Percentiles rank a stretch among this genome's conserved stretches.
Conservation (phyloP, 1,139 yeast species). For the Kluyveromyces sp. region DNA sequence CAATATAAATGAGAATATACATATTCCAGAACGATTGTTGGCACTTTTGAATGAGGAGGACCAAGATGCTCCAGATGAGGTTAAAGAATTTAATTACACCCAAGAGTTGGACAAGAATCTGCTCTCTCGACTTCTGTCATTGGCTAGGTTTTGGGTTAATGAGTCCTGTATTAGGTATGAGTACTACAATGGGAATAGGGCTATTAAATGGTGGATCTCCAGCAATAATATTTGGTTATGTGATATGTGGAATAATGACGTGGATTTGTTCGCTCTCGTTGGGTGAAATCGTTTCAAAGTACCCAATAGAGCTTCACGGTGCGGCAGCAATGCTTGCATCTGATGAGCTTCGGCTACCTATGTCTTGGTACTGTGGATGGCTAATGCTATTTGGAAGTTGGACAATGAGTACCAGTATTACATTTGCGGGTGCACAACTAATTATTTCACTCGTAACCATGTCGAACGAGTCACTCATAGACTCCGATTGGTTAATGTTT, state of each 20-base stretch:
- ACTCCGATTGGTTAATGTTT: constrained; percentile 47
- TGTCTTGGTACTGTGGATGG: constrained; percentile 78
- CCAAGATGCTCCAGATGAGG: constrained; percentile 44
- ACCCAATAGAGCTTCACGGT: constrained; percentile 70
- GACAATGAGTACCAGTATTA: constrained; percentile 65
- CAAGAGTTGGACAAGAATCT: constrained; percentile 60
- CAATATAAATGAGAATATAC: constrained; percentile 5
- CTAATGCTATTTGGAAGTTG: constrained; percentile 63
- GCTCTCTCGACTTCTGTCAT: constrained; percentile 55
- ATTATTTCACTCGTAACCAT: constrained; percentile 58
- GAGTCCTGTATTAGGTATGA: constrained; percentile 74
- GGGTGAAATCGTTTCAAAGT: constrained; percentile 66
- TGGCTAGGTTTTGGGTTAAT: constrained; percentile 64
- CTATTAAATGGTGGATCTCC: constrained; percentile 67
- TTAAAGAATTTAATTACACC: constrained; percentile 64
- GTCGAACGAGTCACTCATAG: constrained; percentile 40
- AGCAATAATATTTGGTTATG: constrained; percentile 65
- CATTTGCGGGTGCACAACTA: constrained; percentile 70
- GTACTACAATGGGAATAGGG: constrained; percentile 62
- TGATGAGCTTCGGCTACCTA: constrained; percentile 43
- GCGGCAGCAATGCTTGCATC: constrained; percentile 64
- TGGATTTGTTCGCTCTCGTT: constrained; percentile 56
- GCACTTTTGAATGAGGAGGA: constrained; percentile 23
- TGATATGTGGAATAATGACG: constrained; percentile 54
- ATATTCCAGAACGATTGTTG: constrained; percentile 13